Evolutionary conservation across 768 basidiomycete species (phyloP), one percentile per base, ranked within the genome.

Genomic region (Lactarius quietus): DNA sequence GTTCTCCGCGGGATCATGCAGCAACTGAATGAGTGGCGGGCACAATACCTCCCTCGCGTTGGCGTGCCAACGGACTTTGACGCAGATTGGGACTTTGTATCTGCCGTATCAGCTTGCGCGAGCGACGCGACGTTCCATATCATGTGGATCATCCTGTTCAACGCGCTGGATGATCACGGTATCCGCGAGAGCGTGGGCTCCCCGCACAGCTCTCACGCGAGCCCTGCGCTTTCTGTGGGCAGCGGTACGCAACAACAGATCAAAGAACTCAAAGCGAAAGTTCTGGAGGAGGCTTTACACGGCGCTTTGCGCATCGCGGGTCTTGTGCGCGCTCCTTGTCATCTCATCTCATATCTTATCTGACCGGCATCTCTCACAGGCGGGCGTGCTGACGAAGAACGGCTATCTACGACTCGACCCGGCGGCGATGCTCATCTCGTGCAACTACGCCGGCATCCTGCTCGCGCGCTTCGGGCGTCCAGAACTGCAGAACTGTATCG

Each of bases 51-150:
- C 39, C 82, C 81, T 48, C 80, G 83, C 54, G 92, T 96, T 33
- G 94, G 95, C 29, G 93, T 95, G 43, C 94, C 95, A 12, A 85
- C 83, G 61, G 89, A 90, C 73, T 90, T 93, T 74, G 86, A 88
- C 62, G 84, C 85, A 1, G 85, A 88, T 66, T 96, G 95, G 94
- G 93, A 97, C 71, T 98, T 96, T 70, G 86, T 95, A 53, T 82
- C 83, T 26, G 87, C 86, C n/a, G 84, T 88, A 28, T 83, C 83
- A 14, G 84, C 85, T 14, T 87, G 86, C 83, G 89, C 90, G 23
- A 92, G 89, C 72, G 91, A 95, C 73, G 90, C 92, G 33, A 92
- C 90, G 33, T 95, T 91, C 73, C 94, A 97, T 76, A 85, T 90
- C 70, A 89, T 95, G 85, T 96, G 92, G 93, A 86, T 95, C 65